Evolutionary conservation across 176 grass and related monocot genomes (phyloP).

Genomic region (Carex pumila): DNA sequence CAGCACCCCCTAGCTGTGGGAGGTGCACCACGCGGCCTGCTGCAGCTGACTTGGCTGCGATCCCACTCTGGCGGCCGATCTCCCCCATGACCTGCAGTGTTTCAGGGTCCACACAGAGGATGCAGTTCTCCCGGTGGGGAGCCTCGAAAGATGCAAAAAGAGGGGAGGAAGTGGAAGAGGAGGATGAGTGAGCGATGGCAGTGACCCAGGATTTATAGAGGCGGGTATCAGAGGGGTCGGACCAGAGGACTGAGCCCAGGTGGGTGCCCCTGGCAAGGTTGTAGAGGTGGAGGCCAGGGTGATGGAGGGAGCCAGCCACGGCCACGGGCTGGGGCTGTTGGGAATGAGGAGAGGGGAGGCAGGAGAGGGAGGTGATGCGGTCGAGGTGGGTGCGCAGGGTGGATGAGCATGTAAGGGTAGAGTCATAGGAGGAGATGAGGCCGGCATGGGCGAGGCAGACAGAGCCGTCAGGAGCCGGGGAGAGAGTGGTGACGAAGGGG

Average conservation of each 20-base stretch:
- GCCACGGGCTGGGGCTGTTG: slow-evolving; percentile 37
- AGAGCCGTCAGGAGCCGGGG: slow-evolving; percentile 51
- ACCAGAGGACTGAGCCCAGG: slow-evolving; percentile 55
- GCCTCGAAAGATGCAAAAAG: slow-evolving; percentile 76
- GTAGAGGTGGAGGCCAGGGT: slow-evolving; percentile 68
- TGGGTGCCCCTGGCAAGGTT: slow-evolving; percentile 44
- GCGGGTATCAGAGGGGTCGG: slow-evolving; percentile 51
- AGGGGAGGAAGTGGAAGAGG: slow-evolving; percentile 22
- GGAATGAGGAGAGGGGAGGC: slow-evolving; percentile 7
- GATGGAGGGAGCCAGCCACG: slow-evolving; percentile 35
- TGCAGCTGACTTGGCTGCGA: slow-evolving; percentile 54
- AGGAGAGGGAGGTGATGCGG: slow-evolving; percentile 44
- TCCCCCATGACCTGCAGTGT: slow-evolving; percentile 50
- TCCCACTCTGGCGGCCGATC: slow-evolving; percentile 83
- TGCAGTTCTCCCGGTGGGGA: slow-evolving; percentile 71
- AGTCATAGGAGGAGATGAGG: slow-evolving; percentile 52
- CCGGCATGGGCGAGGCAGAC: slow-evolving; percentile 70
- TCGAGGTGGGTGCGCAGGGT: slow-evolving; percentile 74
- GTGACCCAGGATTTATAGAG: slow-evolving; percentile 57
- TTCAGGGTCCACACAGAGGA: slow-evolving; percentile 54
- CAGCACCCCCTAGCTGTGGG: slow-evolving; percentile 45
- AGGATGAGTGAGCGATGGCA: slow-evolving; percentile 43
- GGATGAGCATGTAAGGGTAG: slow-evolving; percentile 34
- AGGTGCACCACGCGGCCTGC: slow-evolving; percentile 55
- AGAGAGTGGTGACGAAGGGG: slow-evolving; percentile 55